Conservation (phyloP, 768 basidiomycete species). For the Tricholoma sp. region DNA sequence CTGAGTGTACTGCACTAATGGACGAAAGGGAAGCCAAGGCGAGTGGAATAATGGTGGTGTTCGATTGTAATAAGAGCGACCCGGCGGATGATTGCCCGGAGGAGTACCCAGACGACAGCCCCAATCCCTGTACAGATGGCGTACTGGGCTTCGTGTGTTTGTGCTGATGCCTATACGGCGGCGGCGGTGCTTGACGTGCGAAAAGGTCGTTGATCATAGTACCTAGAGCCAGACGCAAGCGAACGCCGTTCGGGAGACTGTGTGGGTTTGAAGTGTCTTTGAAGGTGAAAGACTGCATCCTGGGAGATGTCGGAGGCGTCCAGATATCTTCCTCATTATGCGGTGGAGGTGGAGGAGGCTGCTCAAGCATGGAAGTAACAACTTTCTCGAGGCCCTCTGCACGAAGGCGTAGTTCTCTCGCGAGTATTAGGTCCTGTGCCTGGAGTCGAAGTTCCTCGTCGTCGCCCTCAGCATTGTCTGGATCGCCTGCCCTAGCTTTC, state of each 20-base stretch:
- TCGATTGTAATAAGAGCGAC: constrained; percentile 17
- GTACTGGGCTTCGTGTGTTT: constrained; percentile 15
- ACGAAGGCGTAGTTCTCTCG: constrained; percentile 59
- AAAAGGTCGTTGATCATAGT: constrained; percentile 82
- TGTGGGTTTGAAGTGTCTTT: constrained; percentile 41
- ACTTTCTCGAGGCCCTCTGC: constrained; percentile 84
- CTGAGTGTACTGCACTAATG: constrained; percentile 13
- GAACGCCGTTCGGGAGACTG: constrained; percentile 73
- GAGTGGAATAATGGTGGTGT: constrained; percentile 14
- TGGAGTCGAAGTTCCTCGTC: constrained; percentile 55
- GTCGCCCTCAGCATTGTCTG: constrained; percentile 40
- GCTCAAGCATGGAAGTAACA: constrained; percentile 73
- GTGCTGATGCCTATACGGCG: constrained; percentile 36
- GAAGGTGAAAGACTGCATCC: constrained; percentile 29
- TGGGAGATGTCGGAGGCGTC: constrained; percentile 50
- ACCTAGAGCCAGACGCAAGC: constrained; percentile 67
- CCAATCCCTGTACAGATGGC: neutral
- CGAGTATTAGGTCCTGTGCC: constrained; percentile 57
- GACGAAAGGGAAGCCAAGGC: constrained; percentile 20
- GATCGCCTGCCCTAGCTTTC: constrained; percentile 45
- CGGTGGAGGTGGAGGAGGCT: constrained; percentile 63
- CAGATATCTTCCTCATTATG: constrained; percentile 48
- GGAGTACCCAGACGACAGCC: neutral
- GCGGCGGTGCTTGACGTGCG: constrained; percentile 59
- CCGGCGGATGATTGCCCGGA: constrained; percentile 19